Conservation (phyloP, 75 land plant species). For the Gnetum montanum region DNA sequence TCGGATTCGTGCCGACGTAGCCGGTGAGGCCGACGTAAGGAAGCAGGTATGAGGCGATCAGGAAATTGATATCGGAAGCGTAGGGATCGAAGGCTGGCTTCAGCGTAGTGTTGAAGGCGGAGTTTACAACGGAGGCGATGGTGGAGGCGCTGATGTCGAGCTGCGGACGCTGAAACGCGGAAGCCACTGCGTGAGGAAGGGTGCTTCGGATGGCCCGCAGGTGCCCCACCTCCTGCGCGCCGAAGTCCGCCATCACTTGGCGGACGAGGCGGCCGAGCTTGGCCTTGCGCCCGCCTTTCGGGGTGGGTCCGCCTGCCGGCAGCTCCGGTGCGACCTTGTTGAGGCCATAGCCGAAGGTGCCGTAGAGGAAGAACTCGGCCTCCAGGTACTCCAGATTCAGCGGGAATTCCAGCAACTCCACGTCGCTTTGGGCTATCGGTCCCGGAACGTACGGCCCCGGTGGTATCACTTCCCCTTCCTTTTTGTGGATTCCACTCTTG, state of each 20-base stretch:
- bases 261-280: constrained; percentile 14
- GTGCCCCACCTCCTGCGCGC: constrained; percentile 31
- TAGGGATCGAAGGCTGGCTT: constrained; percentile 39
- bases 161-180: background rate
- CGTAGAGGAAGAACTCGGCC: constrained; percentile 22
- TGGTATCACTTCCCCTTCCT: too few relatives aligned
- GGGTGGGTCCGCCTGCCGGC: constrained; percentile 18
- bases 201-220: too few relatives aligned
- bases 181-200: too few relatives aligned
- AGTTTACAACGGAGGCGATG: constrained; percentile 17
- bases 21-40: constrained; percentile 52
- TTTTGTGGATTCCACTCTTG: too few relatives aligned
- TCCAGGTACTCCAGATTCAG: constrained; percentile 35
- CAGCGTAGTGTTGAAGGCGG: constrained; percentile 22
- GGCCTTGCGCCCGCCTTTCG: constrained; percentile 24
- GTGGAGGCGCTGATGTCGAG: constrained; percentile 19
- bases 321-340: constrained; percentile 12
- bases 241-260: constrained; percentile 22
- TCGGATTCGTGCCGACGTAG: constrained; percentile 47
- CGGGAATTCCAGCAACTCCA: constrained; percentile 13
- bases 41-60: constrained; percentile 30
- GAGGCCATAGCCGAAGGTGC: constrained; percentile 16
- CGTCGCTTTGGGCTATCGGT: constrained; percentile 11
- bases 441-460: constrained; percentile 8
- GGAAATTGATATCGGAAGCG: constrained; percentile 23